Conservation (phyloP, 306 rosid genomes). For the Cicer arietinum region DNA sequence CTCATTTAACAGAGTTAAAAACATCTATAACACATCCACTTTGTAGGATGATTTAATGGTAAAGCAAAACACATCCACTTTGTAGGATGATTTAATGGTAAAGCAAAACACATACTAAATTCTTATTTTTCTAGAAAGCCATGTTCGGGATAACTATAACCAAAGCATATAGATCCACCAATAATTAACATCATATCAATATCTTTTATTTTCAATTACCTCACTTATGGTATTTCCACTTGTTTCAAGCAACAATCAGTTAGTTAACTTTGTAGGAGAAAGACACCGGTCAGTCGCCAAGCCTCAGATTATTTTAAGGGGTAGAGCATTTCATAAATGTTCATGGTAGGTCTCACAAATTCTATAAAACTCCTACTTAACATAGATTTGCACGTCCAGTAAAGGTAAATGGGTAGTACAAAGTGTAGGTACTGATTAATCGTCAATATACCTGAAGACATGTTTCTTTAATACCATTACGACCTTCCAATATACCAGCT, state of each 20-base stretch:
- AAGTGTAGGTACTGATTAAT: conserved; percentile 19
- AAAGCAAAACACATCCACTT: conserved; percentile 4
- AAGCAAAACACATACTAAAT: conserved; percentile 19
- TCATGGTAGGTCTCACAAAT: conserved; percentile 26
- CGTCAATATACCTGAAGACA: conserved; percentile 85
- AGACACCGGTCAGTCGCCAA: conserved; percentile 9
- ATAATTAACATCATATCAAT: conserved; percentile 1
- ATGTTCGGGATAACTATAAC: conserved; percentile 18
- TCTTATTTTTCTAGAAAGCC: conserved; percentile 19
- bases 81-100: conserved; percentile 18
- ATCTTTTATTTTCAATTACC: conserved; percentile 13
- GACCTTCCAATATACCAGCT: conserved; percentile 98
- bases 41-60: conserved; percentile 14
- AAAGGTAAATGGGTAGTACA: conserved; percentile 16
- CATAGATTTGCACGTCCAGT: conserved; percentile 34
- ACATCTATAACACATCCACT: neutral
- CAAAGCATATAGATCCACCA: neutral
- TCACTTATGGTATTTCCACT: conserved; percentile 24
- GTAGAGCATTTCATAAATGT: conserved; percentile 12
- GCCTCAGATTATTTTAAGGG: conserved; percentile 21
- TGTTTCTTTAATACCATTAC: conserved; percentile 97
- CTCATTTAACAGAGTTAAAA: conserved; percentile 21
- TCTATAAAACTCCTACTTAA: conserved; percentile 23
- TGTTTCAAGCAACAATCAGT: conserved; percentile 32
- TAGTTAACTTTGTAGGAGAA: conserved; percentile 4